Evolutionary conservation across 164 flowering plant species (phyloP), one percentile per base, ranked within the genome.

Genomic region (Macadamia integrifolia): DNA sequence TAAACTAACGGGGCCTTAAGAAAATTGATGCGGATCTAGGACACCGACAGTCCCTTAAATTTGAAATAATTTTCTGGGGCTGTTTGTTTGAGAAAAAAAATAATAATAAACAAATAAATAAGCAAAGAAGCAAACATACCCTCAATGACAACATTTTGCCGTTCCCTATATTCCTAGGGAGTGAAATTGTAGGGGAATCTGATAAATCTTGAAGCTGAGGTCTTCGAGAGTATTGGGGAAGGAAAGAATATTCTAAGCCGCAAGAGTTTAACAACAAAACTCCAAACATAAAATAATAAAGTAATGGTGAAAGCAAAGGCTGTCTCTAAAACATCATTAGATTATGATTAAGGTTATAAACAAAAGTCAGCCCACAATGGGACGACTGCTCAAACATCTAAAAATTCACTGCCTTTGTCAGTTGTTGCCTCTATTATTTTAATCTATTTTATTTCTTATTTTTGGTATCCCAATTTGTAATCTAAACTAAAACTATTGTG

Each of bases 291-390:
- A 65, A 55, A 77, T 64, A 58, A 58, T 82, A 74, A 81, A 87
- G 74, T 80, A 69, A 15, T 61, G 68, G 42, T 65, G 50, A 84
- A 81, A 79, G 83, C 73, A 78, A 83, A 80, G 69, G 3, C 63
- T 56, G 59, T 43, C 56, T 64, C 46, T 35, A 61, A 74, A 69
- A 66, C 86, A 88, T 87, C 44, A 89, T 89, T 87, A 86, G 89
- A 89, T 83, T 92, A 92, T 88, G 88, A 92, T 87, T 87, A 86
- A 80, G 76, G 64, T 62, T 72, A 42, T 67, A 73, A 75, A 80
- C 70, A 80, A 83, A 92, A 87, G 97, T 92, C 97, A 92, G 97
- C 95, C 80, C 93, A 88, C 88, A 84, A 89, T 81, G 72, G 67
- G 90, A 89, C 90, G 95, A 72, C 88, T 73, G 70, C 86, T 78